Evolutionary conservation across 495 filamentous ascomycete species (phyloP).

Genomic region (Parachaetomium inaequale): DNA sequence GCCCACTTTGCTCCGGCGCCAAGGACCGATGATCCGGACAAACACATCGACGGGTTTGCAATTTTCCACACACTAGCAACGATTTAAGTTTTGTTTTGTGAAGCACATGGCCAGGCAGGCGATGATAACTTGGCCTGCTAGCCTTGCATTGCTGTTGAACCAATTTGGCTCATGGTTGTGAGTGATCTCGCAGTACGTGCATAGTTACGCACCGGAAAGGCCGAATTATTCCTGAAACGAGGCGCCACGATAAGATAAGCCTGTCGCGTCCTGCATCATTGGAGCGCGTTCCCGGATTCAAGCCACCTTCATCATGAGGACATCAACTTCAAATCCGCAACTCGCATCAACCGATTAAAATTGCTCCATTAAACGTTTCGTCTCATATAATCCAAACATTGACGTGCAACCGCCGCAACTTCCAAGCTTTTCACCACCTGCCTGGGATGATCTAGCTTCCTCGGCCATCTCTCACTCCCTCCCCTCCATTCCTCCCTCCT

Average conservation of each 20-base stretch:
- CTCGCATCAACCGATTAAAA: not conserved
- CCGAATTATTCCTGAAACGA: not conserved
- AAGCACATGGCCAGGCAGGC: no score
- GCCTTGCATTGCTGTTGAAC: not conserved
- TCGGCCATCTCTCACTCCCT: not conserved
- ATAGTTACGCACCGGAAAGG: not conserved
- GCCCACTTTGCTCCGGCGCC: not conserved
- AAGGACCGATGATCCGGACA: not conserved
- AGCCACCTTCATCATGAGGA: not conserved
- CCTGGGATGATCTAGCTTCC: not conserved
- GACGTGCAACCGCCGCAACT: no score
- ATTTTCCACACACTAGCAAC: no score
- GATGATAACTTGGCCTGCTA: not conserved
- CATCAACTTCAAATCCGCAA: not conserved
- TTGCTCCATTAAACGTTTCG: not conserved
- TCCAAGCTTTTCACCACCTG: not conserved
- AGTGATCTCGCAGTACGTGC: not conserved
- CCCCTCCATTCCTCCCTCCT: not conserved
- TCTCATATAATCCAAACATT: no score
- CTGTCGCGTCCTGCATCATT: slow-evolving; percentile 14
- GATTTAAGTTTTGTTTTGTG: no score
- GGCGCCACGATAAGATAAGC: slow-evolving; percentile 8
- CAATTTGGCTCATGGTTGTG: not conserved
- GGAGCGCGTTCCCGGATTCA: not conserved
- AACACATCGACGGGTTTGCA: no score